Percentiles rank a stretch among this genome's conserved stretches.
Conservation (phyloP, 2,329 filamentous ascomycete genomes). For the Arachnomyces sp. region DNA sequence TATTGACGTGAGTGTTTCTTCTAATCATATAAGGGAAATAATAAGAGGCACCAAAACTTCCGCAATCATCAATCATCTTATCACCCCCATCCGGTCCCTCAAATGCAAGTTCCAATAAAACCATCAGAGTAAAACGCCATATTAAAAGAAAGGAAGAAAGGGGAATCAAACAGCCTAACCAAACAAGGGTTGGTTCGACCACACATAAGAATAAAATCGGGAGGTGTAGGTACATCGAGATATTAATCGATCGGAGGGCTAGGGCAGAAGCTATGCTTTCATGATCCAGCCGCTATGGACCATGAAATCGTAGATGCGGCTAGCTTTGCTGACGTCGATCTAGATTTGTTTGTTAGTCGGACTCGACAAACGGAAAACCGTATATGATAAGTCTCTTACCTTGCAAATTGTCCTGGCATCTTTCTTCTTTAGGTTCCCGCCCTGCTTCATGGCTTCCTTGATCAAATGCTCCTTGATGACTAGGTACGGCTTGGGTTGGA, state of each 20-base stretch:
- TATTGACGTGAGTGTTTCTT: no score
- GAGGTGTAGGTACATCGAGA: slow-evolving; percentile 2
- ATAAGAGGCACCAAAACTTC: no score
- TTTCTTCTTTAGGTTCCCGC: slow-evolving; percentile 88
- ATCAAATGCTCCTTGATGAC: slow-evolving; percentile 91
- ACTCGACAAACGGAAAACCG: no score
- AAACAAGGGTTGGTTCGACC: no score
- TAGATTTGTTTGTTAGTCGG: slow-evolving; percentile 25
- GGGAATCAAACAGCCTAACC: slow-evolving; percentile 8
- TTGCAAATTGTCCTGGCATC: slow-evolving; percentile 77
- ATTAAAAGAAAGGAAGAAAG: slow-evolving; percentile 14
- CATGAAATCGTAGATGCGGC: slow-evolving; percentile 88
- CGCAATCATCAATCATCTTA: no score
- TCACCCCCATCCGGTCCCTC: no score
- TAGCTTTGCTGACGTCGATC: slow-evolving; percentile 77
- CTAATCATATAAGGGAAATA: no score
- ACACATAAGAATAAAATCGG: no score
- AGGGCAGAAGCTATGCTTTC: slow-evolving; percentile 52
- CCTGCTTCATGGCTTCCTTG: slow-evolving; percentile 81
- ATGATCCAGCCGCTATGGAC: slow-evolving; percentile 87
- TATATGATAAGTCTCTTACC: slow-evolving; percentile 22
- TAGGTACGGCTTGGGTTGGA: slow-evolving; percentile 91
- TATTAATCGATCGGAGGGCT: no score
- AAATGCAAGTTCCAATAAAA: no score
- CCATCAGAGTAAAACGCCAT: no score